Base-by-base conservation (phyloP, 768 basidiomycete genomes). In the Boletellus sp. region DNA sequence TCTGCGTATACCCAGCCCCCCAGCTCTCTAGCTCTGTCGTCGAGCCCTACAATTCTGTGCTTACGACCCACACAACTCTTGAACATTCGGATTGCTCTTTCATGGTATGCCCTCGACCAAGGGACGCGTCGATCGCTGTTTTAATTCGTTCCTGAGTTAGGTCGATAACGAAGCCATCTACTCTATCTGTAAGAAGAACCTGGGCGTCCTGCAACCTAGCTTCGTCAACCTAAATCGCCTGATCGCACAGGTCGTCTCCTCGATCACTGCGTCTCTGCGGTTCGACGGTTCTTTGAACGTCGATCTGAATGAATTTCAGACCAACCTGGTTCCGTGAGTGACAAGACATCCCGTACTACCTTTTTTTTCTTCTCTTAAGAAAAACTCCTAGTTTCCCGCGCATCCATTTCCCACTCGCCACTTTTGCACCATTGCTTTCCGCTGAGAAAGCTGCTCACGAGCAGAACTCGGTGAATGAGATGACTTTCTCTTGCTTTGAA, bases 81-180 rank as follows among this genome's bases (percentile, higher is more conserved):
- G 96, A 98, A 72, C 96, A 99, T 74, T 96, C 96, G n/a, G 96
- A 99, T 76, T 99, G 96, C 72, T 97, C 96, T 33, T 99, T 99
- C 80, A 98, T 99, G 95, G 96, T 87, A 55, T 44, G 46, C 47
- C 11, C 13, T 22, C 19, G 47, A 31, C 15, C 11, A 28, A 42
- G 31, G 22, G 28, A 19, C 41, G 10, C 20, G n/a, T 44, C 6
- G 24, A 19, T 36, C 38, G 32, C 23, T 36, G 40, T 50, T 48
- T 45, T 51, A 45, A 54, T 53, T 13, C 42, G 56, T 24, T 47
- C 32, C 38, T 33, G 17, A 37, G 55, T 32, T 53, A 91, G 89
- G 90, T 99, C 54, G 96, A 99, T 68, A 99, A 99, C 68, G 94
- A 99, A 72, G 96, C 94, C 46, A 98, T 98, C 67, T 98, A 95